Evolutionary conservation across 768 basidiomycete species (phyloP).

Genomic region (Pholiota microspora): DNA sequence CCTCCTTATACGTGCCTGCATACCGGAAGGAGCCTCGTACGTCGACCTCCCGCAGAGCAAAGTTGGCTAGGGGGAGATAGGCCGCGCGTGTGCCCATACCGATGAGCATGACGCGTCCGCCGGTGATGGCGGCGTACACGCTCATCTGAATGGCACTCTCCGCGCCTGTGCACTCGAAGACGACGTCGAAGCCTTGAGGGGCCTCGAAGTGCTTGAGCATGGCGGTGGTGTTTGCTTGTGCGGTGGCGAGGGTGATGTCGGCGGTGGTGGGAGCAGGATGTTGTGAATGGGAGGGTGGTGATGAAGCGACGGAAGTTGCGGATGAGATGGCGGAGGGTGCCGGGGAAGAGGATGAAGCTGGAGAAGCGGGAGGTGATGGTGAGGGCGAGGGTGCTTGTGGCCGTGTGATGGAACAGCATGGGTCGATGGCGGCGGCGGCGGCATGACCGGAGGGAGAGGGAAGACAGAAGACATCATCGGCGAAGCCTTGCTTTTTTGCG

Average conservation of each 20-base stretch:
- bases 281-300: not conserved
- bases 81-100: constrained; percentile 93
- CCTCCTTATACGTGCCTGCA: constrained; percentile 87
- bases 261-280: constrained; percentile 8
- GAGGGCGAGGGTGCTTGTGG: no score
- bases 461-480: constrained; percentile 66
- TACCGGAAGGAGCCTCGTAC: constrained; percentile 91
- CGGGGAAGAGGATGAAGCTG: not conserved
- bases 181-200: constrained; percentile 83
- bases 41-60: constrained; percentile 88
- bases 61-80: constrained; percentile 77
- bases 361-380: not conserved
- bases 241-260: constrained; percentile 48
- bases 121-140: constrained; percentile 76
- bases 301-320: not conserved
- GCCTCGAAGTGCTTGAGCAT: constrained; percentile 56
- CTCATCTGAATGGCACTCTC: constrained; percentile 91
- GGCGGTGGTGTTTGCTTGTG: constrained; percentile 53
- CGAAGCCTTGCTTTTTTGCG: constrained; percentile 73
- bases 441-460: constrained; percentile 28
- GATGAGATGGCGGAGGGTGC: not conserved
- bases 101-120: constrained; percentile 89
- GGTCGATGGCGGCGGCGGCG: constrained; percentile 10
- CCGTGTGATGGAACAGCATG: constrained; percentile 6
- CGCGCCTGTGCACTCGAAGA: constrained; percentile 95